A percentile compares a stretch with the other conserved stretches of the same genome.
Evolutionary conservation across 345 rosid genomes (phyloP).

Genomic region (Eucalyptus sp.): DNA sequence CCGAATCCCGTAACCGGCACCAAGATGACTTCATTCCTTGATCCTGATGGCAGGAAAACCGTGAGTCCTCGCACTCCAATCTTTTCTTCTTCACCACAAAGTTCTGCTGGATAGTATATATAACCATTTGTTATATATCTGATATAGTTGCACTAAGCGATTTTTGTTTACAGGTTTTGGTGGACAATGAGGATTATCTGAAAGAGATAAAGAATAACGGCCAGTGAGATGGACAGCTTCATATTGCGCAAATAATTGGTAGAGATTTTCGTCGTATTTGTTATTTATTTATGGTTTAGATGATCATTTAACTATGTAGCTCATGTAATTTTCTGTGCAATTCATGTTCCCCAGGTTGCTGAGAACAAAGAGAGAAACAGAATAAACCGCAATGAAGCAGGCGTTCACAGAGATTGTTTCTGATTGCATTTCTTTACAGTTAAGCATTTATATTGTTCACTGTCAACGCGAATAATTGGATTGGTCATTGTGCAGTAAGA

Average conservation of each 20-base stretch:
- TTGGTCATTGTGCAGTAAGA: neutral
- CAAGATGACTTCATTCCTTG: conserved; percentile 26
- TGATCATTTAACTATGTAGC: neutral
- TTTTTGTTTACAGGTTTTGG: conserved; percentile 18
- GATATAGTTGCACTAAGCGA: neutral
- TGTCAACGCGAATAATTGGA: neutral
- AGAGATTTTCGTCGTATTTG: neutral
- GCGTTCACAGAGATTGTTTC: neutral
- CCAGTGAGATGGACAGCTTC: neutral
- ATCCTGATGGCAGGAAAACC: conserved; percentile 39
- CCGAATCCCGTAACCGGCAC: conserved; percentile 18
- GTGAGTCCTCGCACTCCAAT: neutral
- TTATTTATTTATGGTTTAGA: neutral
- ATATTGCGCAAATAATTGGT: neutral
- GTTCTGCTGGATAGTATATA: neutral
- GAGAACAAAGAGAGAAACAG: neutral
- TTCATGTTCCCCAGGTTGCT: neutral
- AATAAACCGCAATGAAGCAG: neutral
- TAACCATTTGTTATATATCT: neutral
- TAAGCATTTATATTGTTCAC: neutral
- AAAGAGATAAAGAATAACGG: conserved; percentile 4
- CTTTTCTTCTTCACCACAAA: neutral
- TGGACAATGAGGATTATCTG: conserved; percentile 31
- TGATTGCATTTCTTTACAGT: neutral
- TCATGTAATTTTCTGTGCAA: neutral